Base-by-base conservation (phyloP, 768 basidiomycete genomes). In the Leccinum imitatum region DNA sequence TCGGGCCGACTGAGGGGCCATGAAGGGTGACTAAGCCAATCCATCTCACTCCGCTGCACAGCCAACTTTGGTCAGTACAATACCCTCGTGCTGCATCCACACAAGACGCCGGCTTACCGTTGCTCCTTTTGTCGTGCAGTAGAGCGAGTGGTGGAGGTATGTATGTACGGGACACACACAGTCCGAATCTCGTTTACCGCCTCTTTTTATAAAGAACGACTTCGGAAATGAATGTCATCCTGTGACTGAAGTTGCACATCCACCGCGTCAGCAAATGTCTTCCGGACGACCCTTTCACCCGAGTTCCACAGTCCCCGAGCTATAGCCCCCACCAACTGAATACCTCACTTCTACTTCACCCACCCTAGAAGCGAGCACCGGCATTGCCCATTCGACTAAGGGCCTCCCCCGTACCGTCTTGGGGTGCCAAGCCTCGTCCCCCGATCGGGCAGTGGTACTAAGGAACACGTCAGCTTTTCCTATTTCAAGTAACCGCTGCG, bases 201-300 rank as follows among this genome's bases (percentile, higher is more conserved):
- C 46, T 60, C 67, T 64, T 73, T 69, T 72, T 73, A 74, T 73
- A 46, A 46, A 19, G 72, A 58, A 56, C 53, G 10, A 35, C 60
- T 59, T 71, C 73, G 73, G 73, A 74, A 75, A 74, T 74, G 73
- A 74, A 74, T 17, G 53, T 64, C 69, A 71, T 68, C 60, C 70
- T 71, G 72, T 75, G 70, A 67, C 66, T 59, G 19, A 31, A 31
- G 59, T 57, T 59, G 39, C 41, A 51, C 59, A 60, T 50, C 69
- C 44, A 19, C 19, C 11, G 44, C 44, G 44, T 67, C 62, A 61
- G 55, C 57, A 64, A 57, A 63, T 66, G 64, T 69, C 56, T 62
- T 65, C 65, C 69, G 73, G 70, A 65, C 59, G 53, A 69, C 69
- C 59, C 57, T 52, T 65, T 65, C 69, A 66, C 65, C 73, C 74